Base-by-base conservation (phyloP, 345 rosid genomes). In the Streptanthus diversifolius region DNA sequence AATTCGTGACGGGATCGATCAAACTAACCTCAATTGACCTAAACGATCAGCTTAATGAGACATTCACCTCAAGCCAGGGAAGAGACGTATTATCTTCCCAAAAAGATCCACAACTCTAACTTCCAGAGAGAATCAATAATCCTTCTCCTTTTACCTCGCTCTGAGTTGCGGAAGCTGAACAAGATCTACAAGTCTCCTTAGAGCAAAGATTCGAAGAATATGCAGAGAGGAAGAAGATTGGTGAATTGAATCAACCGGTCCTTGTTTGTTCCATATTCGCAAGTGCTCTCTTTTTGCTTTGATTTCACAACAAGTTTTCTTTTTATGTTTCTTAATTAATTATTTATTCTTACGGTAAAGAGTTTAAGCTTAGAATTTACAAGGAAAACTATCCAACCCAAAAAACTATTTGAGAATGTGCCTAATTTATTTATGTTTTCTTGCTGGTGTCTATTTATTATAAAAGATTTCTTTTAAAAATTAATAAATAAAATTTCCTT, bases 281-380 rank as follows among this genome's bases (percentile, higher is more conserved):
- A 30, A 72, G 56, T 53, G 70, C 63, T 30, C 40, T n/a, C 48
- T 32, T 70, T 52, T 79, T 65, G 84, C 86, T 85, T 83, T 66
- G 76, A 70, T 76, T 70, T 80, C 45, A 85, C 79, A 73, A 44
- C 77, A 65, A 37, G 43, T 60, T 56, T 64, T 56, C 14, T 29
- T 33, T 3, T 56, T 39, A 15, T 5, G 5, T 36, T 49, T 62
- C 54, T 72, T 52, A 37, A 27, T 71, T 51, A 51, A 61, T 62
- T 30, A 24, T 39, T 53, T 30, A 25, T 39, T 53, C 13, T 40
- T 44, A 45, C 22, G 10, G 51, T 7, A 8, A 30, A 17, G 44
- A 32, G 44, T 9, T 17, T 33, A 10, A 25, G 25, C 8, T 32
- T 32, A 7, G 9, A 32, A 32, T 6, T 32, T 32, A 32, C 35